A percentile compares a stretch with the other conserved stretches of the same genome.
Evolutionary conservation across 306 rosid genomes (phyloP).

Genomic region (Herpetospermum pedunculosum): DNA sequence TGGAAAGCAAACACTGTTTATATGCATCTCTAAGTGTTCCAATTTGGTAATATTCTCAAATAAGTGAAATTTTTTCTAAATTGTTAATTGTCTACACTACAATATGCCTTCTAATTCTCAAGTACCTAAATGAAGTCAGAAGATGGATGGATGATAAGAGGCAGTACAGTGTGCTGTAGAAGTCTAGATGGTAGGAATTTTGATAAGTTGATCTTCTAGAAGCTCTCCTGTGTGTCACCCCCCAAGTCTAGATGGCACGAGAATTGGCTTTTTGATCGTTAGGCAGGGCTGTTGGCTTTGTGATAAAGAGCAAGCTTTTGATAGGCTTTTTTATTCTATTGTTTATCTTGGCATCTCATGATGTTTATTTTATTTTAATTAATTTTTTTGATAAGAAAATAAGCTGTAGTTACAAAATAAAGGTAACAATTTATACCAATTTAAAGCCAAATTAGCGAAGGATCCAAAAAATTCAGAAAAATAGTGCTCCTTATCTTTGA

Average conservation of each 20-base stretch:
- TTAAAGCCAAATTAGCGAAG: not conserved
- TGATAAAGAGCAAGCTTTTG: not conserved
- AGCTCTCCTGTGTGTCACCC: not conserved
- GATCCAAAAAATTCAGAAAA: not conserved
- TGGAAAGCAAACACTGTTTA: not conserved
- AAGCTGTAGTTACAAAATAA: not conserved
- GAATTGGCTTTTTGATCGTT: not conserved
- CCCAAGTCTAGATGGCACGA: not conserved
- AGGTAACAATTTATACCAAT: not conserved
- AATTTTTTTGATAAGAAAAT: no score
- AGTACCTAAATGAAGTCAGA: not conserved
- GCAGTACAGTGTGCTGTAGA: not conserved
- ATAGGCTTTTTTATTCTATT: not conserved
- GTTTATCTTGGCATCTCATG: not conserved
- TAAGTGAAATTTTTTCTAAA: not conserved
- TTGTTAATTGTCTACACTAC: not conserved
- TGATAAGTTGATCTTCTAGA: not conserved
- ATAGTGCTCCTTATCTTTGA: not conserved
- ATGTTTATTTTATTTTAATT: no score
- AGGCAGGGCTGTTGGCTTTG: not conserved
- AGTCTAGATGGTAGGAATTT: not conserved
- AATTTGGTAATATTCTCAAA: not conserved
- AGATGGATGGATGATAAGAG: not conserved
- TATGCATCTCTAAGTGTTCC: not conserved
- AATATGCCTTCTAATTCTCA: not conserved